Evolutionary conservation across 768 basidiomycete species (phyloP).

Genomic region (Rhodosporidiobolus sp.): DNA sequence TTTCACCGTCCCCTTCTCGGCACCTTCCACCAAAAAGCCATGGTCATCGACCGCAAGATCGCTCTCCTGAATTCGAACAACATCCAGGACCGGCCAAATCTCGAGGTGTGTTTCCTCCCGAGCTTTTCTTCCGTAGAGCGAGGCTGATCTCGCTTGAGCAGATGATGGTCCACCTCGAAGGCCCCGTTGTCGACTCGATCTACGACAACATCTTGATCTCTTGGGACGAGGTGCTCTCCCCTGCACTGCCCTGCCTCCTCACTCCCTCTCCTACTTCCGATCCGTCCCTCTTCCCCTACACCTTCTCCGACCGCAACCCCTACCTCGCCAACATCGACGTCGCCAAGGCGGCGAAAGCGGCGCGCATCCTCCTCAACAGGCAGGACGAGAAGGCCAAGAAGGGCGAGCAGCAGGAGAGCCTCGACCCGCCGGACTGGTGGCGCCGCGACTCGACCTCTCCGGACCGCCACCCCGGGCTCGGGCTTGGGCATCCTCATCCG

Average conservation of each 20-base stretch:
- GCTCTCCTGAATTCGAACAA: slow-evolving; percentile 67
- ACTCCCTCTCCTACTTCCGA: slow-evolving; percentile 14
- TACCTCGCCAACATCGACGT: slow-evolving; percentile 53
- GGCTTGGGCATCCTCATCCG: too few species aligned
- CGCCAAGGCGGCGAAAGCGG: slow-evolving; percentile 51
- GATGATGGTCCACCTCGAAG: slow-evolving; percentile 70
- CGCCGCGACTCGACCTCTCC: slow-evolving; percentile 10
- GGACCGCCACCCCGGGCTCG: neutral
- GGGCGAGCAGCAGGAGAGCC: slow-evolving; percentile 41
- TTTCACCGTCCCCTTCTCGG: slow-evolving; percentile 53
- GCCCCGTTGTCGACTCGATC: slow-evolving; percentile 65
- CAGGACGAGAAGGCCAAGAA: slow-evolving; percentile 47
- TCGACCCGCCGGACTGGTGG: slow-evolving; percentile 35
- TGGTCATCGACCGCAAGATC: slow-evolving; percentile 66
- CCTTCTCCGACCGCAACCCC: slow-evolving; percentile 52
- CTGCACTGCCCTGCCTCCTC: slow-evolving; percentile 30
- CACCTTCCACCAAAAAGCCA: slow-evolving; percentile 70
- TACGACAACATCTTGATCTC: slow-evolving; percentile 67
- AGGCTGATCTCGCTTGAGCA: slow-evolving; percentile 46
- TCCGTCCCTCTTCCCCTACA: slow-evolving; percentile 48
- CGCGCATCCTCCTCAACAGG: slow-evolving; percentile 47
- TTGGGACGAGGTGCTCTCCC: slow-evolving; percentile 36
- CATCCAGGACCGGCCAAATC: slow-evolving; percentile 57
- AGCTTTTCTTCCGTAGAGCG: slow-evolving; percentile 45
- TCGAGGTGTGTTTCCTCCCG: slow-evolving; percentile 41